These are phyloP conservation scores for Thermoascus crustaceus DNA, from an alignment of 2,329 filamentous ascomycete species.

Conservation along the genomic window DNA sequence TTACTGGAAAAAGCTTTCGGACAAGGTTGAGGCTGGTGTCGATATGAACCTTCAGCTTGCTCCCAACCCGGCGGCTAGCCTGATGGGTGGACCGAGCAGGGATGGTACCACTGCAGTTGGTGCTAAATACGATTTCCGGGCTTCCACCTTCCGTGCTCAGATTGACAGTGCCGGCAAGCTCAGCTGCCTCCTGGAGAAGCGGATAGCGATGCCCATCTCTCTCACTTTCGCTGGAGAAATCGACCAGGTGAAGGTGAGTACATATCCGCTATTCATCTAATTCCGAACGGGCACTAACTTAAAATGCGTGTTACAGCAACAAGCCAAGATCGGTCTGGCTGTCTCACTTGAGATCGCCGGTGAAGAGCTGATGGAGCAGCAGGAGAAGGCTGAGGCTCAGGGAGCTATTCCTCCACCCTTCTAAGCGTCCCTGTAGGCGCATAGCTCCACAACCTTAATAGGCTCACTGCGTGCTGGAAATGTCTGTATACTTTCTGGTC, in stretches of 20 bases:
- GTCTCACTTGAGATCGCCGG: constrained; percentile 82
- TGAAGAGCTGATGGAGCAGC: constrained; percentile 81
- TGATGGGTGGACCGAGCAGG: constrained; percentile 72
- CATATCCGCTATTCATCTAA: constrained; percentile 1
- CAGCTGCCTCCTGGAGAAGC: constrained; percentile 88
- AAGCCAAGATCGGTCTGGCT: constrained; percentile 87
- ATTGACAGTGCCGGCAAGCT: constrained; percentile 93
- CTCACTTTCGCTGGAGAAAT: constrained; percentile 95
- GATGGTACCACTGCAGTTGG: constrained; percentile 88
- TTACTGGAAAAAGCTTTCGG: constrained; percentile 88
- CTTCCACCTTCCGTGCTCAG: constrained; percentile 91
- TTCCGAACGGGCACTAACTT: constrained; percentile 5
- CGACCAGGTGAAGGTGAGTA: constrained; percentile 84
- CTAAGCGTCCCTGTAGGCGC: constrained; percentile 22
- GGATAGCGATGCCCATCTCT: constrained; percentile 82
- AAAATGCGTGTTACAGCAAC: constrained; percentile 54
- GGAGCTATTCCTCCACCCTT: constrained; percentile 43
- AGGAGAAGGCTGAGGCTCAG: constrained; percentile 48
- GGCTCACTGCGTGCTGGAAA: background rate
- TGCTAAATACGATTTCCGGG: constrained; percentile 96
- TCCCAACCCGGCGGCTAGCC: constrained; percentile 52
- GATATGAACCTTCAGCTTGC: constrained; percentile 85
- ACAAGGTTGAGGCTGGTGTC: constrained; percentile 92
- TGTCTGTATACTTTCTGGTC: constrained; percentile 9
- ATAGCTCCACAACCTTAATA: constrained; percentile 6